phyloP scores from a whole-genome alignment of 441 rosid species.

The Hura crepitans region DNA sequence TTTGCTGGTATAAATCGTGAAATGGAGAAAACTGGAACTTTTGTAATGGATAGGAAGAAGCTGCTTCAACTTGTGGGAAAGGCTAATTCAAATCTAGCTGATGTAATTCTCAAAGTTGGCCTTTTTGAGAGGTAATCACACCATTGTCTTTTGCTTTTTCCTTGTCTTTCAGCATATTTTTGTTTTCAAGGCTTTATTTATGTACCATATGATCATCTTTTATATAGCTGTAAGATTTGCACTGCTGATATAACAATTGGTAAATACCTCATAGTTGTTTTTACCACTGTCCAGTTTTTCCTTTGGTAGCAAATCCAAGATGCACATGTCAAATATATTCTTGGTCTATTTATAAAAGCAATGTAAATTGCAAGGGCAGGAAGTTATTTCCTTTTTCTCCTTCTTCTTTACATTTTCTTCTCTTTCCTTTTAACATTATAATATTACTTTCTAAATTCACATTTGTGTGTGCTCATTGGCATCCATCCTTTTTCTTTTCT shows the following conservation, averaged over 20 bases:
- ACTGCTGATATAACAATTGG: background rate
- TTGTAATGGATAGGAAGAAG: conserved; percentile 86
- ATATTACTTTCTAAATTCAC: background rate
- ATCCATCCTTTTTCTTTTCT: too few relatives aligned
- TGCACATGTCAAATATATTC: background rate
- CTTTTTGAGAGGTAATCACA: conserved; percentile 74
- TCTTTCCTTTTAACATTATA: background rate
- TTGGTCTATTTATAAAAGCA: background rate
- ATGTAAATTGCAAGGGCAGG: background rate
- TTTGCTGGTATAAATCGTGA: conserved; percentile 86
- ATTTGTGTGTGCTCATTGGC: background rate
- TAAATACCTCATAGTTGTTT: background rate
- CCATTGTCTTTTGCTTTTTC: conserved; percentile 7
- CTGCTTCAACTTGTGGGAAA: conserved; percentile 92
- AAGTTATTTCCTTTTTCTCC: background rate
- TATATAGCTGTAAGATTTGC: background rate
- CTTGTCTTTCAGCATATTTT: conserved; percentile 6
- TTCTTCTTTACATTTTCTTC: background rate
- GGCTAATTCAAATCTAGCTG: conserved; percentile 92
- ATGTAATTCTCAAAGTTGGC: conserved; percentile 94
- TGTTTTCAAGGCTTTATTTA: background rate
- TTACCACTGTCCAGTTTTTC: background rate
- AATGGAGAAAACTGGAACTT: conserved; percentile 84
- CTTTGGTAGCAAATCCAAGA: background rate
- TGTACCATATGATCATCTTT: background rate